Evolutionary conservation across 768 basidiomycete genomes (phyloP), one percentile per base, ranked within the genome.

Genomic region (Leccinum sublutescens): DNA sequence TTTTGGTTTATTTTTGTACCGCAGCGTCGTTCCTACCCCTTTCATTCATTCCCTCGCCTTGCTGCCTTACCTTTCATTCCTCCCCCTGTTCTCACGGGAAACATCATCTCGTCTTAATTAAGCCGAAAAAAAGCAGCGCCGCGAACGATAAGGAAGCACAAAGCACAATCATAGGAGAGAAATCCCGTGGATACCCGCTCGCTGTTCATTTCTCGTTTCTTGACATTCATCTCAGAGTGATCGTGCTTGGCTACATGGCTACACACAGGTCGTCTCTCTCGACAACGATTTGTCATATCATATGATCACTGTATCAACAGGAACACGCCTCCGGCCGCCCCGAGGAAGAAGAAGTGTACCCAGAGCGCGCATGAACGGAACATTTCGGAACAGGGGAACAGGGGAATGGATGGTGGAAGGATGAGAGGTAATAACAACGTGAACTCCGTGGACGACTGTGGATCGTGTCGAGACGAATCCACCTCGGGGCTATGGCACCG

Each of bases 141-240:
- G 10, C 11, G 43, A 45, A 17, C 43, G 43, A 45, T 45, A 45
- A 45, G 43, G 17, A 43, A 43, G n/a, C n/a, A n/a, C 40, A 43
- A 17, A 40, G 17, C 17, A 40, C 38, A 17, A 9, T 40, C 38
- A 40, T 17, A 8, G 38, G 38, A 40, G 38, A 40, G 27, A 19
- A 36, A 51, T 62, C 63, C 60, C 68, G 56, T 68, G 68, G 52
- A 62, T 52, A 33, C 36, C 21, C 54, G 19, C 43, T 19, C 43
- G 19, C 43, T 45, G 43, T 45, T 12, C 43, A 45, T 21, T 45
- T 45, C 43, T 45, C 40, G 40, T 43, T n/a, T 43, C 40, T 43
- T 43, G 40, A n/a, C 17, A 10, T 54, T 68, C 64, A 66, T 66
- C 60, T 71, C 62, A 53, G 57, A 60, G 53, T 38, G 58, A 45